These are phyloP conservation scores for Emmonsiellopsis sp. DNA, from an alignment of 2,329 filamentous ascomycete species.

Conservation along the genomic window DNA sequence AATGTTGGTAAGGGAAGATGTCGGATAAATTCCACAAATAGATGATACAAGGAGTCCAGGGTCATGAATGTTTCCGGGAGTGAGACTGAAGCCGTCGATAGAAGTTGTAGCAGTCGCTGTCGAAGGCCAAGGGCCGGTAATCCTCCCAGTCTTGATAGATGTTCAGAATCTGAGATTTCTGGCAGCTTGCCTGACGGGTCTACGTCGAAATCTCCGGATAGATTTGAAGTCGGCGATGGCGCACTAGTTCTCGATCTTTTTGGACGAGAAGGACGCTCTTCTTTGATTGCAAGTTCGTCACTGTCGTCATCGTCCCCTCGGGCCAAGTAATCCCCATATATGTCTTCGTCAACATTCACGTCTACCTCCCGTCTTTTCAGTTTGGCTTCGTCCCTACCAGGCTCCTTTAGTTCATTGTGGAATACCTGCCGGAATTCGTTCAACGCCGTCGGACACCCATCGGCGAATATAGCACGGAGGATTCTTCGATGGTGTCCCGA, in stretches of 20 bases:
- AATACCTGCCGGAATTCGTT: constrained; percentile 39
- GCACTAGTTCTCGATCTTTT: constrained; percentile 22
- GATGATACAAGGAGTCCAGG: constrained; percentile 31
- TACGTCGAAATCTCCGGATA: neutral
- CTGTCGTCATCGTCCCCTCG: constrained; percentile 26
- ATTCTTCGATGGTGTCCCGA: constrained; percentile 32
- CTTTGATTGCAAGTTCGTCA: constrained; percentile 12
- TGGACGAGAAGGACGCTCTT: constrained; percentile 15
- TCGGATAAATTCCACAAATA: constrained; percentile 39
- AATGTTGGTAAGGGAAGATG: constrained; percentile 37
- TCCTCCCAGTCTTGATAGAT: constrained; percentile 26
- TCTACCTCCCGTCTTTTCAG: constrained; percentile 30
- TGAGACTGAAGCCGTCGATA: constrained; percentile 28
- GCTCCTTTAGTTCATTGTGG: constrained; percentile 33
- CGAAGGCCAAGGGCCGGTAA: constrained; percentile 32
- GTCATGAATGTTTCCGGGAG: constrained; percentile 27
- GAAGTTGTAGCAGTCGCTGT: constrained; percentile 35
- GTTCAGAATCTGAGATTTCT: constrained; percentile 12
- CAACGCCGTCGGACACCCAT: constrained; percentile 26
- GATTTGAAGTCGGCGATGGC: neutral
- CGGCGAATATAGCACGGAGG: constrained; percentile 38
- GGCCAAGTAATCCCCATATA: constrained; percentile 37
- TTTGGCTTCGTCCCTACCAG: constrained; percentile 19
- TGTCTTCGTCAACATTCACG: constrained; percentile 36
- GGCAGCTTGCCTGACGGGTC: constrained; percentile 6